Evolutionary conservation across 768 basidiomycete genomes (phyloP), one percentile per base, ranked within the genome.

Genomic region (Podaxis mareebaensis): DNA sequence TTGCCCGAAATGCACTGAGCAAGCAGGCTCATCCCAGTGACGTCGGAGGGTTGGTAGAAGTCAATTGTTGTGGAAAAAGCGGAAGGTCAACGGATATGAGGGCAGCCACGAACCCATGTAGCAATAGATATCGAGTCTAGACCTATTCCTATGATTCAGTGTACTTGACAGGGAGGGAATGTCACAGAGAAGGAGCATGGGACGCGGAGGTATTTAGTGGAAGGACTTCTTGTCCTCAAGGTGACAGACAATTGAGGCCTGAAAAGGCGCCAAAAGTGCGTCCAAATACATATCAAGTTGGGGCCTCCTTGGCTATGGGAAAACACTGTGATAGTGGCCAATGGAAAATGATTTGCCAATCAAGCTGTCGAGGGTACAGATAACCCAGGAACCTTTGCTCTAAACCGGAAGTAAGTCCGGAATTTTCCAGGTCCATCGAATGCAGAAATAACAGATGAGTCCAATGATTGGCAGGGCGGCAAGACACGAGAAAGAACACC

Each of bases 151-250:
- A 24, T 26, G 38, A 20, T 52, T 39, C 33, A 26, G 22, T 4
- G 22, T 39, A 38, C 8, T 38, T 36, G 48, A 38, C 36, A 48
- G 52, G 46, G 38, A 5, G 52, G 59, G 15, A 7, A 17, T 39
- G 59, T 58, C 57, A 33, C 36, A 17, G 28, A 48, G 53, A 61
- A 49, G 46, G 8, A 53, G 38, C 40, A 13, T 33, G 40, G 51
- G 22, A 33, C 33, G 30, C 28, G 60, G 52, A 44, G 24, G 40
- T 48, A 53, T 61, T 42, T 61, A 56, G 51, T 38, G 28, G 13
- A n/a, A 54, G 26, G 24, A 20, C 59, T 60, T 52, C 59, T 60
- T 38, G 24, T 26, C 59, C 59, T 40, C 52, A 33, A 61, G 52
- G 52, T 30, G 33, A 12, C n/a, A 30, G 51, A 44, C 12, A 53